Evolutionary conservation across 2,329 filamentous ascomycete species (phyloP), one percentile per base, ranked within the genome.

Genomic region (Botrytis sinoallii): DNA sequence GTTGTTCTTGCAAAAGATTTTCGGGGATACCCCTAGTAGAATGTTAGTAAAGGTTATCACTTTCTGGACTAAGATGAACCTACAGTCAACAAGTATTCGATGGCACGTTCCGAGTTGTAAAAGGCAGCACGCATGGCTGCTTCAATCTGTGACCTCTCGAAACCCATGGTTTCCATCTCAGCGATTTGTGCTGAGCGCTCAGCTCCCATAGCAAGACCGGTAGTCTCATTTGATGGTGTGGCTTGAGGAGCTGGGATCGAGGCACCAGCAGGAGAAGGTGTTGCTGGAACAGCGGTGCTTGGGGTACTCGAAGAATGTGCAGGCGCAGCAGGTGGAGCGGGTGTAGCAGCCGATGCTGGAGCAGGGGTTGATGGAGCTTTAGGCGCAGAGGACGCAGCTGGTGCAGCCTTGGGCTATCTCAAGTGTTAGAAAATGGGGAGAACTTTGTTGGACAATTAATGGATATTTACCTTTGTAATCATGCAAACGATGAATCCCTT

Each of bases 401-500:
- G 81, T 35, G 83, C 81, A 73, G 87, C 84, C 86, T 97, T 98
- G 77, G 93, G 92, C 90, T 95, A 81, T 74, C 71, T 70, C 70
- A 67, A 71, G 48, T 69, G 74, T 82, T 76, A 82, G 76, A 76
- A 65, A 71, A 57, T 52, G 52, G 57, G 40, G 22, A 61, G 66
- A 35, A 73, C 5, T n/a, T 29, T 46, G 59, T 29, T 20, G 35
- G 18, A n/a, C 44, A 20, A 70, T 14, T 40, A 59, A 32, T 44
- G 32, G 48, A 44, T 35, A 38, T 83, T 76, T 86, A 97, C 95
- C 93, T 98, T 98, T 82, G 93, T 94, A 80, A 97, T 91, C 91
- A 99, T 97, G 86, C 96, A 99, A 75, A 99, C 96, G 80, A 99
- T 94, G 83, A 98, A 99, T 55, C 96, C 96, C 88, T 98, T 99